Conservation (phyloP, 2,329 filamentous ascomycete species). For the Paradendryphiella salina region DNA sequence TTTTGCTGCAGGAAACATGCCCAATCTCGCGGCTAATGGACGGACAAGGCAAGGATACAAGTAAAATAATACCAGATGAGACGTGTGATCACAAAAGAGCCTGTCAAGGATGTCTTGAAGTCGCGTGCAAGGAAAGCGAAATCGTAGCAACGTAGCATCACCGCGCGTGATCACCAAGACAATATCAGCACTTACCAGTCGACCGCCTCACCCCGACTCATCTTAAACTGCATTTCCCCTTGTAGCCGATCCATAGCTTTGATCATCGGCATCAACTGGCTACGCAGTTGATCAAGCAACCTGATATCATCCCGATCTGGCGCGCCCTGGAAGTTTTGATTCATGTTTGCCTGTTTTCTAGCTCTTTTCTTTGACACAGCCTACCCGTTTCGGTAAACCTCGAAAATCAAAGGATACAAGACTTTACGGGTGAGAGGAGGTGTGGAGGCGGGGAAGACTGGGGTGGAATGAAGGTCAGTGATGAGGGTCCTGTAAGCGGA, state of each 20-base stretch:
- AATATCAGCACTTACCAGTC: conserved; percentile 24
- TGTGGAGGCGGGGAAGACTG: background rate
- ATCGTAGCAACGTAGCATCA: too few relatives aligned
- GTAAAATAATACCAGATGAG: too few relatives aligned
- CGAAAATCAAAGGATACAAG: too few relatives aligned
- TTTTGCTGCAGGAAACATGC: background rate
- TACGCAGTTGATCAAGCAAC: conserved; percentile 29
- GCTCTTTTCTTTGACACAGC: conserved; percentile 1
- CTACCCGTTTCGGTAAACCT: background rate
- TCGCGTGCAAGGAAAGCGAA: too few relatives aligned
- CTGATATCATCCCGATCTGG: conserved; percentile 30
- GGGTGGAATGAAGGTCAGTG: background rate
- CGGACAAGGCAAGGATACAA: too few relatives aligned
- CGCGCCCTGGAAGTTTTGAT: conserved; percentile 31
- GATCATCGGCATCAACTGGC: conserved; percentile 32
- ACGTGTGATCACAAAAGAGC: too few relatives aligned
- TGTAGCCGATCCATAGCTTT: conserved; percentile 29
- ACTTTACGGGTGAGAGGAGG: background rate
- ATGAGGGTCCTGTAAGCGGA: conserved; percentile 1
- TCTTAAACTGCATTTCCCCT: conserved; percentile 25
- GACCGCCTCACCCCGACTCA: conserved; percentile 20
- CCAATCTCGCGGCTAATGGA: too few relatives aligned
- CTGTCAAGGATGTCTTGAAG: too few relatives aligned
- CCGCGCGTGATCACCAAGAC: too few relatives aligned
- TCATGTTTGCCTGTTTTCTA: conserved; percentile 19